These are phyloP conservation scores for Polyporus tsugae DNA, from an alignment of 1,284 basidiomycete species.

Conservation along the genomic window DNA sequence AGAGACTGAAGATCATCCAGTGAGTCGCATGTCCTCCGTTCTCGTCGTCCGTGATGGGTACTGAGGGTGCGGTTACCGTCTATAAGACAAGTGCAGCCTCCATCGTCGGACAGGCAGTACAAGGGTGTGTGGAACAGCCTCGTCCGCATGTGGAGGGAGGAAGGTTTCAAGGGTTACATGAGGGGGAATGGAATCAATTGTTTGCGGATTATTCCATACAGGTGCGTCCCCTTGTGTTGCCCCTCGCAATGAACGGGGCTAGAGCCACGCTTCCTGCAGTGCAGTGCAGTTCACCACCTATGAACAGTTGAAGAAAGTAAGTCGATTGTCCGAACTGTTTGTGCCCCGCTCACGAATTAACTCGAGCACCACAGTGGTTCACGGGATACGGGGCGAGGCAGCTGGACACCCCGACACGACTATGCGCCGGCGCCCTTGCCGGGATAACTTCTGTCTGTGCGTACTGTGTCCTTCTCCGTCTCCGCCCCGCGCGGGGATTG, in stretches of 20 bases:
- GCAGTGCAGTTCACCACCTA: constrained; percentile 95
- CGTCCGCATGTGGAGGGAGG: constrained; percentile 90
- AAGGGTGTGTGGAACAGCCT: constrained; percentile 86
- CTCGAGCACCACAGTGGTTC: constrained; percentile 62
- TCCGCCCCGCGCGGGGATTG: constrained; percentile 9
- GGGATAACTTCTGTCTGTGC: constrained; percentile 82
- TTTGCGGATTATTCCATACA: constrained; percentile 85
- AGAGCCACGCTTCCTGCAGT: constrained; percentile 44
- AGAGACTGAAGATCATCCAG: constrained; percentile 96
- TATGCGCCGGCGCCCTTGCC: constrained; percentile 87
- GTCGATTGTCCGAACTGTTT: constrained; percentile 29
- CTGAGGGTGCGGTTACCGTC: not conserved
- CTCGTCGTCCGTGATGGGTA: not conserved
- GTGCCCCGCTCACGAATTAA: constrained; percentile 29
- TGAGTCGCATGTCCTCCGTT: constrained; percentile 49
- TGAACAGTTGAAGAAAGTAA: constrained; percentile 86
- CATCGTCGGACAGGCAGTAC: constrained; percentile 70
- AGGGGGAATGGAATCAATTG: constrained; percentile 94
- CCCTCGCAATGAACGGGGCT: constrained; percentile 1
- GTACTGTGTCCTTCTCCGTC: constrained; percentile 22
- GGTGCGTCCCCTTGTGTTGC: constrained; percentile 44
- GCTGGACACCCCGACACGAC: constrained; percentile 84
- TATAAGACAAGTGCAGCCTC: constrained; percentile 81
- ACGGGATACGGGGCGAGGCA: constrained; percentile 71
- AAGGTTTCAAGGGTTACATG: constrained; percentile 94